phyloP scores from a whole-genome alignment of 164 flowering plant species.

The Umbellularia californica region DNA sequence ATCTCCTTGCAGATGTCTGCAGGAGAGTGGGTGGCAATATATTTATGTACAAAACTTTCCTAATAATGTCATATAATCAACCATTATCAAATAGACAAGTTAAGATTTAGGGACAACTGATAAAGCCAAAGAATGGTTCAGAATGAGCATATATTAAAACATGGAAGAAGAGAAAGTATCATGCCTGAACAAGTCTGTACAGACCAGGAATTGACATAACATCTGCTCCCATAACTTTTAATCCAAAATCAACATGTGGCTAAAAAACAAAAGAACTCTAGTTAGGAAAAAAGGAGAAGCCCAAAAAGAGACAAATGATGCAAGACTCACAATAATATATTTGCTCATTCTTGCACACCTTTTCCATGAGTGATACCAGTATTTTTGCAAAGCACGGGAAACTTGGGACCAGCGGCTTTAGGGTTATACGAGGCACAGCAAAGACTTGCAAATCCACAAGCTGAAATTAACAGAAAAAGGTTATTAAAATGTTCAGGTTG shows the following conservation, averaged over 20 bases:
- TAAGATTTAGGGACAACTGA: neutral
- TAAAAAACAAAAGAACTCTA: constrained; percentile 22
- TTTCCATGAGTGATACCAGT: constrained; percentile 84
- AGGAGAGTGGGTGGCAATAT: no score
- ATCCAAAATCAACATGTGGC: constrained; percentile 96
- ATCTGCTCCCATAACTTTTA: constrained; percentile 85
- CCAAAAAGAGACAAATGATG: neutral
- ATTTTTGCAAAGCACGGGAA: constrained; percentile 95
- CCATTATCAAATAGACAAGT: no score
- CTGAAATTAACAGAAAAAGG: constrained; percentile 29
- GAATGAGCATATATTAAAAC: neutral
- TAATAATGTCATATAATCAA: no score
- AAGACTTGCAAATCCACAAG: constrained; percentile 92
- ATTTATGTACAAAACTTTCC: no score
- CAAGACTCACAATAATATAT: neutral
- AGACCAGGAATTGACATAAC: constrained; percentile 92
- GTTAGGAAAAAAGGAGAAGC: neutral
- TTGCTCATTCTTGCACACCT: constrained; percentile 40
- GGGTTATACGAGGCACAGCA: constrained; percentile 83
- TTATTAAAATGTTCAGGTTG: neutral
- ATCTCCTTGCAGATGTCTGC: no score
- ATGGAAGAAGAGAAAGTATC: constrained; percentile 1
- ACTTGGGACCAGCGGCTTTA: constrained; percentile 89
- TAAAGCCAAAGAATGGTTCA: neutral
- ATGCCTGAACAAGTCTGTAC: constrained; percentile 84